Percentiles rank a stretch among this genome's conserved stretches.
Conservation (phyloP, 371 early-diverging fungal genomes). For the Rhizopus microsporus region DNA sequence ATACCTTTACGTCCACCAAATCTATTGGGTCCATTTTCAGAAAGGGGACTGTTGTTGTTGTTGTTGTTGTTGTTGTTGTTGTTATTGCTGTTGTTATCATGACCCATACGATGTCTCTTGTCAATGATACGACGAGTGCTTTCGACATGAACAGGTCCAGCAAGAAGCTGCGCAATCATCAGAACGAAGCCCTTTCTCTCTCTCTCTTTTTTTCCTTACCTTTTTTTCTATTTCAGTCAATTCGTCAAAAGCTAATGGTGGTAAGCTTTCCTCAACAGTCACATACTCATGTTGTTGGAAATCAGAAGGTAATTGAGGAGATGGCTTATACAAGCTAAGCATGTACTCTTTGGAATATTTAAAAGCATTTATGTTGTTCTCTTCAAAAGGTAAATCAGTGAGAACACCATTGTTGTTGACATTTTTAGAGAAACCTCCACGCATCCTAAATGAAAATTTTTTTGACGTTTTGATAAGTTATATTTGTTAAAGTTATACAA, state of each 20-base stretch:
- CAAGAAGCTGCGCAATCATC: constrained; percentile 35
- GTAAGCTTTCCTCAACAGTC: constrained; percentile 60
- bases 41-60: constrained; percentile 34
- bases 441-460: constrained; percentile 41
- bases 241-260: constrained; percentile 67
- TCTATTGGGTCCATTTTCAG: constrained; percentile 35
- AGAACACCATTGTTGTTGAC: constrained; percentile 25
- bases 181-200: neutral
- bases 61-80: neutral
- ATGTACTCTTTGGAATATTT: constrained; percentile 81
- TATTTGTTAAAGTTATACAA: neutral
- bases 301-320: constrained; percentile 57
- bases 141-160: constrained; percentile 59
- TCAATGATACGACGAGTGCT: constrained; percentile 41
- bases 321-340: constrained; percentile 72
- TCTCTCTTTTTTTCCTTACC: constrained; percentile 40
- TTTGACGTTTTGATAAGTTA: neutral
- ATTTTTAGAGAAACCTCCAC: constrained; percentile 41
- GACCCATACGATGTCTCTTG: constrained; percentile 25
- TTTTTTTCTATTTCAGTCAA: constrained; percentile 70
- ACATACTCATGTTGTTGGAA: constrained; percentile 77
- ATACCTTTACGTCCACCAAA: constrained; percentile 23
- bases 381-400: constrained; percentile 22
- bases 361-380: constrained; percentile 50
- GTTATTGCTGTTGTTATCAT: neutral